Percentiles rank a stretch among this genome's conserved stretches.
Conservation (phyloP, 2,329 filamentous ascomycete genomes). For the Fusarium sp. region DNA sequence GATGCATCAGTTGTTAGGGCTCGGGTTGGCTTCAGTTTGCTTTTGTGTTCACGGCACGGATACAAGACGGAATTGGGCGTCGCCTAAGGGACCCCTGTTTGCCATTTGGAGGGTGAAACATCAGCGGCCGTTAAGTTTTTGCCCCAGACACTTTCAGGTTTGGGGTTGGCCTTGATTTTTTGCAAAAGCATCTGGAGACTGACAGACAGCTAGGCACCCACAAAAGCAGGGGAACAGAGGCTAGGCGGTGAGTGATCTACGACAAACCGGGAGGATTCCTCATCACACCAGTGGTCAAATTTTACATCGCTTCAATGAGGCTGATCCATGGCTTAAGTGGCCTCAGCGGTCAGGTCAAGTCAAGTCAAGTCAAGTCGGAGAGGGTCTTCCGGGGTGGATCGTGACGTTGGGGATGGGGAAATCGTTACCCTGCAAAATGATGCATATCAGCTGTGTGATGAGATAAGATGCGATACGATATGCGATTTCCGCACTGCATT, state of each 20-base stretch:
- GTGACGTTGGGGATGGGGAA: neutral
- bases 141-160: constrained; percentile 5
- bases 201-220: neutral
- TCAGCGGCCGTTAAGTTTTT: neutral
- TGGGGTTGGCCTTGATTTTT: neutral
- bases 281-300: neutral
- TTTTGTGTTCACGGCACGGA: neutral
- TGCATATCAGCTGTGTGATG: neutral
- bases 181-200: neutral
- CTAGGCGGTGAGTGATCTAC: constrained; percentile 24
- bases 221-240: neutral
- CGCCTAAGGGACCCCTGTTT: neutral
- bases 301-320: neutral
- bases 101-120: neutral
- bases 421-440: neutral
- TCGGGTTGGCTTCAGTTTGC: constrained; percentile 1
- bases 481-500: neutral
- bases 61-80: neutral
- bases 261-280: neutral
- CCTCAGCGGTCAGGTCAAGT: constrained; percentile 5
- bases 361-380: constrained; percentile 26
- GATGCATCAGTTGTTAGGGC: constrained; percentile 11
- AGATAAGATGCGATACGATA: neutral
- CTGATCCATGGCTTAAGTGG: neutral
- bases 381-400: constrained; percentile 33